These are phyloP conservation scores for Pyrenochaeta sp. DNA, from an alignment of 2,329 filamentous ascomycete genomes.

Conservation along the genomic window DNA sequence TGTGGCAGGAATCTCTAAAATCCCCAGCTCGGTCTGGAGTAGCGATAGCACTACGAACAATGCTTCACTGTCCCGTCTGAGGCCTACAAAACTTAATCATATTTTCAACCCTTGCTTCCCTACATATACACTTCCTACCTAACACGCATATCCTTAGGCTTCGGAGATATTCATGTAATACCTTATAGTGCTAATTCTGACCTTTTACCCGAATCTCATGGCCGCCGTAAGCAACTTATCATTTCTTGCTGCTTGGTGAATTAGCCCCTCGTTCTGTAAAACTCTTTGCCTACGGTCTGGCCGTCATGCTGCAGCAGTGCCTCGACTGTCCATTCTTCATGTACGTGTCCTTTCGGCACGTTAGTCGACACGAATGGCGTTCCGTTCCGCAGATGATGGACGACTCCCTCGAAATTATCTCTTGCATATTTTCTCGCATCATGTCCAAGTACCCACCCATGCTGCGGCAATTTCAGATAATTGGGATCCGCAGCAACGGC, in stretches of 20 bases:
- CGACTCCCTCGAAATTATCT: slow-evolving; percentile 4
- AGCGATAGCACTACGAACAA: too few relatives aligned
- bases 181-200: too few relatives aligned
- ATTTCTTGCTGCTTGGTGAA: neutral
- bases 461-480: slow-evolving; percentile 9
- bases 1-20: too few relatives aligned
- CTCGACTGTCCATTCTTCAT: neutral
- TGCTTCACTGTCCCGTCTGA: too few relatives aligned
- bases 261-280: slow-evolving; percentile 3
- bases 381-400: neutral
- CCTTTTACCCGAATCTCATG: too few relatives aligned
- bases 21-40: too few relatives aligned
- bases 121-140: too few relatives aligned
- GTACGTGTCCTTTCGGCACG: neutral
- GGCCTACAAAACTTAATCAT: too few relatives aligned
- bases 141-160: too few relatives aligned
- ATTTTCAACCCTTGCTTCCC: too few relatives aligned
- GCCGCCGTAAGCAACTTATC: too few relatives aligned
- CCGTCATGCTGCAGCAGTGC: neutral
- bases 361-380: neutral
- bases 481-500: slow-evolving; percentile 3
- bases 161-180: too few relatives aligned
- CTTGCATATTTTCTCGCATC: slow-evolving; percentile 10
- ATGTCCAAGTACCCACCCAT: slow-evolving; percentile 8
- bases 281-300: neutral